phyloP scores from a whole-genome alignment of 2,329 filamentous ascomycete species.

The Alternaria conjuncta region DNA sequence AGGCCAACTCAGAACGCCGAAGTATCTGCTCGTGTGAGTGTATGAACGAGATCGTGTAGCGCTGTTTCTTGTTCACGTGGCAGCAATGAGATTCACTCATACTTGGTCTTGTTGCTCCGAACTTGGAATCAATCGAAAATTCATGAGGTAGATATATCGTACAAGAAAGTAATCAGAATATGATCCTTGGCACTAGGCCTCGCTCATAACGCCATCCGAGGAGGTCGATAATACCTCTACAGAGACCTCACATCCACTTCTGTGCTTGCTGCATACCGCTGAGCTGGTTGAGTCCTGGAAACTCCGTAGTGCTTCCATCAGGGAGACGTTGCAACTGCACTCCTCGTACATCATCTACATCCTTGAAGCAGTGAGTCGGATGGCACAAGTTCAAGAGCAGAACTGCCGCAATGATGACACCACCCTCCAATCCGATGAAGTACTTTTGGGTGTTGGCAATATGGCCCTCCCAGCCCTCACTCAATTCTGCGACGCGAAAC shows the following conservation, averaged over 20 bases:
- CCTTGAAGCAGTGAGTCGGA: constrained; percentile 47
- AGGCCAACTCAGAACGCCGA: background rate
- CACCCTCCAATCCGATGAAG: constrained; percentile 49
- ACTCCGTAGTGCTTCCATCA: constrained; percentile 15
- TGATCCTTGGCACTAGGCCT: background rate
- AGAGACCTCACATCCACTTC: background rate
- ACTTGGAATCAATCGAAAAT: background rate
- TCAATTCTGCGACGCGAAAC: constrained; percentile 71
- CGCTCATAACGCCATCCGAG: background rate
- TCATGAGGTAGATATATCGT: background rate
- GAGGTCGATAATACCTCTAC: background rate
- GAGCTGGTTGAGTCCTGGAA: background rate
- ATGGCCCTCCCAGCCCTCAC: constrained; percentile 66
- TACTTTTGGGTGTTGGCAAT: constrained; percentile 58
- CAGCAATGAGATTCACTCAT: too few relatives aligned
- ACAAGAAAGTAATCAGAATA: background rate
- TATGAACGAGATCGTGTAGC: background rate
- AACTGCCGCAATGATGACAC: constrained; percentile 40
- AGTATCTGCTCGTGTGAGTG: background rate
- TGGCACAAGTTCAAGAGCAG: constrained; percentile 46
- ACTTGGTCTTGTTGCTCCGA: background rate
- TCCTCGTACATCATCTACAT: constrained; percentile 26
- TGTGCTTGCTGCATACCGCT: background rate
- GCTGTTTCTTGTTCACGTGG: background rate
- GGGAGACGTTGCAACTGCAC: background rate